Percentiles rank a stretch among this genome's conserved stretches.
Evolutionary conservation across 2,329 filamentous ascomycete species (phyloP).

Genomic region (Colletotrichum musicola): DNA sequence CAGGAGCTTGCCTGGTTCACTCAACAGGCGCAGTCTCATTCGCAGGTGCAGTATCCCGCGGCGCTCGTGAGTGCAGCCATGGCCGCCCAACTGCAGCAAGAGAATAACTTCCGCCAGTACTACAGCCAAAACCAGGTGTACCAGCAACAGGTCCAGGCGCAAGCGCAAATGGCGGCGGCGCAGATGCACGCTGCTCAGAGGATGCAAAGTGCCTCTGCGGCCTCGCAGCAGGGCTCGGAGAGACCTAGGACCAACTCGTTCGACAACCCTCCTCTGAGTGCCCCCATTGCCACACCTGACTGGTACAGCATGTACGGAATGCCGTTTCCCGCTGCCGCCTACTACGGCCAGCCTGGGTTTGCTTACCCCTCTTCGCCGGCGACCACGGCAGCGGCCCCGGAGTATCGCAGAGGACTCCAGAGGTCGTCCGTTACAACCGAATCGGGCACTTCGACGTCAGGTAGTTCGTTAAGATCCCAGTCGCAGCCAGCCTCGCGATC

Average conservation of each 20-base stretch:
- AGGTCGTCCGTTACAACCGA: conserved; percentile 65
- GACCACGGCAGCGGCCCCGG: conserved; percentile 55
- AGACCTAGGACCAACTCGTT: conserved; percentile 73
- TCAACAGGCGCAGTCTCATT: conserved; percentile 54
- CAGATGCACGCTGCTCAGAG: conserved; percentile 39
- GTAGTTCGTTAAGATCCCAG: conserved; percentile 72
- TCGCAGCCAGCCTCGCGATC: conserved; percentile 73
- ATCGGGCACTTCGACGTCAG: conserved; percentile 59
- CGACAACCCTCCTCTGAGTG: conserved; percentile 71
- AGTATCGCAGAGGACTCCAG: conserved; percentile 70
- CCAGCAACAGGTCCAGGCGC: conserved; percentile 39
- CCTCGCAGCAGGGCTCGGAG: conserved; percentile 52
- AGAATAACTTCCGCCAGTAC: conserved; percentile 37
- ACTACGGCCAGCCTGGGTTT: conserved; percentile 63
- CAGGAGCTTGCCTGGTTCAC: conserved; percentile 64
- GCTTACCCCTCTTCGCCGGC: conserved; percentile 71
- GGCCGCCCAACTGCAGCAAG: conserved; percentile 41
- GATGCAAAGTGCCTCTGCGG: conserved; percentile 34
- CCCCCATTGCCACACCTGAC: conserved; percentile 66
- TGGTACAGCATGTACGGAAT: conserved; percentile 65
- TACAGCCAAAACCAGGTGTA: conserved; percentile 41
- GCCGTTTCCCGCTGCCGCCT: conserved; percentile 48
- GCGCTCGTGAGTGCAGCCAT: conserved; percentile 39
- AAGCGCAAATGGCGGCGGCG: conserved; percentile 37
- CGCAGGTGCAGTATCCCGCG: conserved; percentile 54